A percentile compares a stretch with the other conserved stretches of the same genome.
Conservation (phyloP, 192 early-diverging fungal genomes). For the Phlyctochytrium bullatum region DNA sequence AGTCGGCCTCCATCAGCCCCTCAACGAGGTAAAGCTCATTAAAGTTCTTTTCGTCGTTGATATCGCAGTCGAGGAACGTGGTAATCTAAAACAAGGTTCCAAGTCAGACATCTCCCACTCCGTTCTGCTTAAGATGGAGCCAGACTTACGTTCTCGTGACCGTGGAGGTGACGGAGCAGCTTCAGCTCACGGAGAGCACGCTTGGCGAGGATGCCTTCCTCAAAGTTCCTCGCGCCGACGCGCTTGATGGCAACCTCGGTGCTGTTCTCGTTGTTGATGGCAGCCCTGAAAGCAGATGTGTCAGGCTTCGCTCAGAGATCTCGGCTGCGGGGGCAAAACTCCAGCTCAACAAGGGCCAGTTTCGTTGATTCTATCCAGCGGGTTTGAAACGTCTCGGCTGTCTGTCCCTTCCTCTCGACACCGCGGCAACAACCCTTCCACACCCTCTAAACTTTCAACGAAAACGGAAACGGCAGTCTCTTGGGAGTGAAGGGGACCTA, state of each 20-base stretch:
- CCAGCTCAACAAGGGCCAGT: not conserved
- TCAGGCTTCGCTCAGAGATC: slow-evolving; percentile 4
- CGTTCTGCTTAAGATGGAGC: not conserved
- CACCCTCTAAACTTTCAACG: no score
- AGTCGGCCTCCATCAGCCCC: slow-evolving; percentile 87
- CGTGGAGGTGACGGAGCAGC: slow-evolving; percentile 86
- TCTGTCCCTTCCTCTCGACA: no score
- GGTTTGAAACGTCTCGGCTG: no score
- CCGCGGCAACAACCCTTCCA: no score
- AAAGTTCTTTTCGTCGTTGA: slow-evolving; percentile 54
- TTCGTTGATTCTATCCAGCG: no score
- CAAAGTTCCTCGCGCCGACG: slow-evolving; percentile 73
- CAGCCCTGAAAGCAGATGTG: slow-evolving; percentile 59
- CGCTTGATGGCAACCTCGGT: slow-evolving; percentile 93
- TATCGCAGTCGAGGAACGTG: slow-evolving; percentile 65
- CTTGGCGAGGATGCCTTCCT: slow-evolving; percentile 83
- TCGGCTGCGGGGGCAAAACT: not conserved
- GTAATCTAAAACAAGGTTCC: slow-evolving; percentile 42
- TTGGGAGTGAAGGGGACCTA: not conserved
- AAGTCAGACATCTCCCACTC: not conserved
- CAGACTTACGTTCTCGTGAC: slow-evolving; percentile 82
- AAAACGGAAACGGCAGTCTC: no score
- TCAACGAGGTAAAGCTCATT: slow-evolving; percentile 61
- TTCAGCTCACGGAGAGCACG: slow-evolving; percentile 90
- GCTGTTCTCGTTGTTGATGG: slow-evolving; percentile 75